A percentile compares a stretch with the other conserved stretches of the same genome.
Conservation (phyloP, 306 rosid species). For the Senna siamea region DNA sequence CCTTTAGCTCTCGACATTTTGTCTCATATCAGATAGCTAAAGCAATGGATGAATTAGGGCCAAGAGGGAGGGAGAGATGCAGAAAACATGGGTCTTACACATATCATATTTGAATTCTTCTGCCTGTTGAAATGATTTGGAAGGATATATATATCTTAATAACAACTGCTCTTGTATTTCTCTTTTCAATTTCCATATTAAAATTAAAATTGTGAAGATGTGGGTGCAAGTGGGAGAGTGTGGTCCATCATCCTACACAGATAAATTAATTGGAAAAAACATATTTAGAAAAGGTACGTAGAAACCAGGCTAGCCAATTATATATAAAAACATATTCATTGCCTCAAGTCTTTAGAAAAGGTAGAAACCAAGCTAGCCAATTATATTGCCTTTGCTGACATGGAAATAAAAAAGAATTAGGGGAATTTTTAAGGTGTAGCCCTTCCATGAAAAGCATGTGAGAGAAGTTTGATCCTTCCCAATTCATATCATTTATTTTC, state of each 20-base stretch:
- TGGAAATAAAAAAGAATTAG: not conserved
- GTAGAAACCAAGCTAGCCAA: conserved; percentile 5
- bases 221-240: conserved; percentile 60
- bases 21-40: too few relatives aligned
- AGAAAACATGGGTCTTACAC: conserved; percentile 49
- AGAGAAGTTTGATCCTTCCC: not conserved
- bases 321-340: too few relatives aligned
- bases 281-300: too few relatives aligned
- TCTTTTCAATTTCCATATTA: conserved; percentile 1
- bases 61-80: conserved; percentile 29
- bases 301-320: too few relatives aligned
- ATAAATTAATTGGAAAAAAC: conserved; percentile 35
- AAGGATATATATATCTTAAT: conserved; percentile 26
- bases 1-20: not conserved
- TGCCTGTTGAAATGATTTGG: conserved; percentile 40
- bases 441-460: not conserved
- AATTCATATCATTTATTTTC: not conserved
- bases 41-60: too few relatives aligned
- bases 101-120: conserved; percentile 49
- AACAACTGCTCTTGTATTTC: not conserved
- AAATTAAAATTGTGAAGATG: conserved; percentile 21
- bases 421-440: not conserved
- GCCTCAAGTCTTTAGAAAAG: too few relatives aligned
- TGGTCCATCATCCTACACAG: conserved; percentile 43
- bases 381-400: conserved; percentile 11